phyloP scores from a whole-genome alignment of 257 asterid species.

The Nemophila menziesii region DNA sequence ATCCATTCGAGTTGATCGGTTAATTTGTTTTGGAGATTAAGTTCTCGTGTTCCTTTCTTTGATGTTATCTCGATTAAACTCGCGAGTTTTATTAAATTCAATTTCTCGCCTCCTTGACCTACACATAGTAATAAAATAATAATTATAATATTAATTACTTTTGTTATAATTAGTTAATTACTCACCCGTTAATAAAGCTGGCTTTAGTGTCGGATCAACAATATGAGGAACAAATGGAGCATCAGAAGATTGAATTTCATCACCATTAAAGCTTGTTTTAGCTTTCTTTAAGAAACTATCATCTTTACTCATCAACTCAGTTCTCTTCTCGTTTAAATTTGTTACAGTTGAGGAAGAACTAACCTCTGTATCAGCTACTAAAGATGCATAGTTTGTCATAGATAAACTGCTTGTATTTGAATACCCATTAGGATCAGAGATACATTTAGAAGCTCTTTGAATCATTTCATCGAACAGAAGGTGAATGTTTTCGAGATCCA shows the following conservation, averaged over 20 bases:
- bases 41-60: conserved; percentile 58
- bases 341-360: conserved; percentile 28
- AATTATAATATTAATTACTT: neutral
- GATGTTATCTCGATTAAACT: conserved; percentile 67
- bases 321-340: conserved; percentile 28
- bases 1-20: conserved; percentile 84
- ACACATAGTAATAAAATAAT: conserved; percentile 15
- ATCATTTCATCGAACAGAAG: conserved; percentile 63
- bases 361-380: conserved; percentile 17
- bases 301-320: conserved; percentile 39
- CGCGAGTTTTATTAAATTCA: conserved; percentile 71
- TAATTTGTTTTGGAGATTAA: conserved; percentile 42
- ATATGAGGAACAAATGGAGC: conserved; percentile 29
- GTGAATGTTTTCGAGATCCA: conserved; percentile 71
- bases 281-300: conserved; percentile 57
- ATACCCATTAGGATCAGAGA: conserved; percentile 14
- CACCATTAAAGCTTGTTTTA: conserved; percentile 28
- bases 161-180: neutral
- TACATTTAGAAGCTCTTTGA: conserved; percentile 67
- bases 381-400: conserved; percentile 20
- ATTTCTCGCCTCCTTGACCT: conserved; percentile 74
- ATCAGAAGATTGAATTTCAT: conserved; percentile 29
- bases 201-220: conserved; percentile 58
- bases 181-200: conserved; percentile 33
- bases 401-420: conserved; percentile 14